Evolutionary conservation across 805 yeast species (phyloP), one percentile per base, ranked within the genome.

Genomic region (Candida andamanensis): DNA sequence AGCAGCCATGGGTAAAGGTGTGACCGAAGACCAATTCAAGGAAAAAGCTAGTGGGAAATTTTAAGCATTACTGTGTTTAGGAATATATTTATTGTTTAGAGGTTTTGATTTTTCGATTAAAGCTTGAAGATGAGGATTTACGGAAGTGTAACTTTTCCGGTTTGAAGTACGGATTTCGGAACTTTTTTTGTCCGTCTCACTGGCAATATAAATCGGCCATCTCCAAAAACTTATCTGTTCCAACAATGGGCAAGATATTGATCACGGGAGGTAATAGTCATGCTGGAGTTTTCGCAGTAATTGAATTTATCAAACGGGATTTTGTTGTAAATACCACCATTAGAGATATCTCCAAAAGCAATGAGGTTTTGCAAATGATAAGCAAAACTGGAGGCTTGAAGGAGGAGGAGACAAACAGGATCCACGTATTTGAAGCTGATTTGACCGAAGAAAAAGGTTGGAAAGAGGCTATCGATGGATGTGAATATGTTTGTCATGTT

Each of bases 1-100:
- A 29, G 95, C 97, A 45, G 97, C 97, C 29, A 90, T 90, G 97
- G 97, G 97, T 54, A 81, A 81, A 41, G 97, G 97, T 69, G 97
- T 90, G 46, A 90, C 97, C 34, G 97, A 90, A 68, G 94, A 84
- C 47, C 97, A 90, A 66, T 90, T 90, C 69, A 84, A 82, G 50
- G 60, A 54, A 18, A 42, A 42, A 17, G 46, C 52, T 37, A 19
- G 31, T 30, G 45, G 45, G 21, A 41, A 41, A 27, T 29, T 41
- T 25, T 35, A 35, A 21, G n/a, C 14, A 25, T 25, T 19, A 25
- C 19, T 28, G 31, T 28, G 10, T 19, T 19, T 19, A 19, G 8
- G 8, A 19, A 19, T 19, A 19, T 8, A 19, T 8, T 27, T 15
- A 15, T 8, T 15, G 13, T 15, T 25, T 13, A 13, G 6, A 6